phyloP scores from a whole-genome alignment of 345 rosid species.

The Salix arbutifolia region DNA sequence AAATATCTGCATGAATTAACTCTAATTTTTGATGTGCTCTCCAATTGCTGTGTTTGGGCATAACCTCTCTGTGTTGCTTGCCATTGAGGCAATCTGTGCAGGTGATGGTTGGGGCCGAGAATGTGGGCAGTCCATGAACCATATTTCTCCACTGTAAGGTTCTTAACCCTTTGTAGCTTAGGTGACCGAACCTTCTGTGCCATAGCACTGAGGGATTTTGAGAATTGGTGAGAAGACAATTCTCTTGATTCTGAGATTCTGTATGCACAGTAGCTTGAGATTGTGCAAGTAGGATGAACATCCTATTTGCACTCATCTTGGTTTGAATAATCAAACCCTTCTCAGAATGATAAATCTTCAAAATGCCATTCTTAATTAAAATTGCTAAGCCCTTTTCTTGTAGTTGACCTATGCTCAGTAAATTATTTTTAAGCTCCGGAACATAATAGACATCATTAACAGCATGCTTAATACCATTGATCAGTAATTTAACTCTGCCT shows the following conservation, averaged over 20 bases:
- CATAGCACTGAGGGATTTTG: no score
- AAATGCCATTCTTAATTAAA: not conserved
- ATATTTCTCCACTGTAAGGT: no score
- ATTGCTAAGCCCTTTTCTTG: conserved; percentile 7
- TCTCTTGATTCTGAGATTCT: no score
- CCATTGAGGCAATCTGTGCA: conserved; percentile 1
- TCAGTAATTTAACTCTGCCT: no score
- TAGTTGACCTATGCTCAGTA: conserved; percentile 3
- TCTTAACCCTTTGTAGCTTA: no score
- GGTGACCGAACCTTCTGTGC: no score
- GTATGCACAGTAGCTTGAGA: not conserved
- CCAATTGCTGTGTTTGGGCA: not conserved
- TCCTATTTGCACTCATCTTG: conserved; percentile 5
- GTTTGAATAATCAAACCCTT: conserved; percentile 4
- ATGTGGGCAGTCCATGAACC: no score
- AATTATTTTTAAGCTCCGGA: not conserved
- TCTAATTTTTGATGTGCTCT: not conserved
- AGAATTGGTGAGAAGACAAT: no score
- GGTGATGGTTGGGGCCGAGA: no score
- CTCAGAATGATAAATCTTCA: not conserved
- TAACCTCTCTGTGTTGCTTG: conserved; percentile 8
- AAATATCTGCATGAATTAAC: not conserved
- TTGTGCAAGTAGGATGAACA: not conserved
- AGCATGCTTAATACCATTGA: no score
- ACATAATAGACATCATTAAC: conserved; percentile 1